phyloP scores from a whole-genome alignment of 345 rosid species.

The Eucalyptus caleyi region DNA sequence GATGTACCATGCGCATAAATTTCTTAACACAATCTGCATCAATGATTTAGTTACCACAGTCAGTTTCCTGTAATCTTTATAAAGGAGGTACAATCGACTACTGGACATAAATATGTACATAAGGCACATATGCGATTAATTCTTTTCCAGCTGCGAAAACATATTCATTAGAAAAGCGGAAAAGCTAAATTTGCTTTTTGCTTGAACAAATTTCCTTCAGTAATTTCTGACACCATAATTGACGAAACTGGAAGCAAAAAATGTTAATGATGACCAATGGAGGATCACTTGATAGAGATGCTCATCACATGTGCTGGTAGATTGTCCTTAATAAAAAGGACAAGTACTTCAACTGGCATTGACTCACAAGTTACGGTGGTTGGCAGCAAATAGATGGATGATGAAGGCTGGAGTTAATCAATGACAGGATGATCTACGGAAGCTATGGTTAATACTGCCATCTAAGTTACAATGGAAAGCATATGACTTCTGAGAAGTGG shows the following conservation, averaged over 20 bases:
- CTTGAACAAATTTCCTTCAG: background rate
- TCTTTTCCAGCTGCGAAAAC: background rate
- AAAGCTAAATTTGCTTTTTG: background rate
- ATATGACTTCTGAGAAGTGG: background rate
- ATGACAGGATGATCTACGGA: background rate
- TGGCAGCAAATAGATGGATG: background rate
- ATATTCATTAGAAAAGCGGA: background rate
- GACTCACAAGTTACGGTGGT: background rate
- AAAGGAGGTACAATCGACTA: background rate
- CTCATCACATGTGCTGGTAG: background rate
- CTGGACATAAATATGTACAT: background rate
- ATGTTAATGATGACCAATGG: background rate
- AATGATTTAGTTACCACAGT: background rate
- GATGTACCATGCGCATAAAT: background rate
- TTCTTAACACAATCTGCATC: background rate
- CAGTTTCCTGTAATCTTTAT: background rate
- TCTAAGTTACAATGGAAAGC: background rate
- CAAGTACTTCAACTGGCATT: background rate
- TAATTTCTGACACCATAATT: background rate
- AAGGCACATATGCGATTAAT: background rate
- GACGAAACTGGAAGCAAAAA: background rate
- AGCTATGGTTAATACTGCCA: background rate
- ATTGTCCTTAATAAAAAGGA: background rate
- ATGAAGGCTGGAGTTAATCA: background rate
- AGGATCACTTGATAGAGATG: background rate